Evolutionary conservation across 225 moss, liverwort and hornwort genomes (phyloP), one percentile per base, ranked within the genome.

Genomic region (Bryum argenteum): DNA sequence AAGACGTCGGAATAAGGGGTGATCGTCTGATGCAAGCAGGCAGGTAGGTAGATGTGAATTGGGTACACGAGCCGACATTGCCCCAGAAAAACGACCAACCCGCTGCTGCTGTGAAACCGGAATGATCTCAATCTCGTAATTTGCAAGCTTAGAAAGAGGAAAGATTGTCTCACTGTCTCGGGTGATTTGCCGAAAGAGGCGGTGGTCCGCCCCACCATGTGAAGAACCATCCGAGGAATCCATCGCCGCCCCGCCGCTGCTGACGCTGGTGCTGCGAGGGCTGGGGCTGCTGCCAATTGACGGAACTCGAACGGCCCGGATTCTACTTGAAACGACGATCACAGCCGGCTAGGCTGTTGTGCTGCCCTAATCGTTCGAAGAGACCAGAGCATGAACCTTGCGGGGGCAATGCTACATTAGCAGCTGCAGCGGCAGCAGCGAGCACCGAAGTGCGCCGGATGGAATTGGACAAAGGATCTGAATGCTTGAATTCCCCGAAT

Each of bases 181-280:
- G 54, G 77, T 81, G 42, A 73, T 64, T 73, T 81, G 81, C 58
- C 77, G 73, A 43, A 81, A 81, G 58, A 81, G 68, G 53, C 73
- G 81, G 68, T 77, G 77, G 69, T 77, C 77, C 53, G 39, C 53
- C 44, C 58, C 75, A 67, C 72, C 82, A 5, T 81, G 73, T 68
- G 69, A 75, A 21, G 75, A 75, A 42, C 71, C 71, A 37, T 48
- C 16, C 48, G 48, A 48, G 48, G 79, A 79, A 64, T 77, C 79
- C 85, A 86, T 86, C 61, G 53, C 68, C 60, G 48, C 47, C 48
- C 48, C 54, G 42, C 42, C 41, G 19, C 54, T 65, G 65, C 54
- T 10, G 24, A n/a, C 16, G 48, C 3, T 58, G 60, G 41, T 24
- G 58, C 13, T 28, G 14, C 23, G 4, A 21, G 4, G 20, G 64